These are phyloP conservation scores for Aquilaria malaccensis DNA, from an alignment of 345 rosid genomes.

Conservation along the genomic window DNA sequence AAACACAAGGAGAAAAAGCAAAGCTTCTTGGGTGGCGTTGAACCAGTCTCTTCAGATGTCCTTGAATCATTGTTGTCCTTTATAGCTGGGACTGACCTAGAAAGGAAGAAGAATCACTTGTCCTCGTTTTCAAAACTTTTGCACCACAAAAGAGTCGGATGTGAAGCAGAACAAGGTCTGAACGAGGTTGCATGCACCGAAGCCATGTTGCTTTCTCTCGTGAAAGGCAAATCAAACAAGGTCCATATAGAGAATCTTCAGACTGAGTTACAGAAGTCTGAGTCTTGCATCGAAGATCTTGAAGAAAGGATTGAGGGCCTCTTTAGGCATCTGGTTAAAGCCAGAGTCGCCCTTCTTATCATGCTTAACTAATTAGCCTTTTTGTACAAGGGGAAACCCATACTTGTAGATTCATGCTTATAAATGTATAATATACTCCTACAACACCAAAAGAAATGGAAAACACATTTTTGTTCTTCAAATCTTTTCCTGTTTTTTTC, in stretches of 20 bases:
- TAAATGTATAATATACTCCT: too few species aligned
- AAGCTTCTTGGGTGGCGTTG: slow-evolving; percentile 21
- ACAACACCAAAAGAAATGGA: too few species aligned
- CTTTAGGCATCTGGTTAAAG: slow-evolving; percentile 32
- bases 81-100: slow-evolving; percentile 22
- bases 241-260: slow-evolving; percentile 10
- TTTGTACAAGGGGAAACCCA: too few species aligned
- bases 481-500: too few species aligned
- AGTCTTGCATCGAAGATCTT: slow-evolving; percentile 38
- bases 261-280: slow-evolving; percentile 19
- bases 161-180: slow-evolving; percentile 12
- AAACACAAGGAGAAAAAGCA: slow-evolving; percentile 16
- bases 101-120: slow-evolving; percentile 20
- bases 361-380: not conserved
- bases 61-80: slow-evolving; percentile 31
- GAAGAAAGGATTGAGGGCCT: slow-evolving; percentile 38
- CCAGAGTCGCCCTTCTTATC: slow-evolving; percentile 3
- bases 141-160: slow-evolving; percentile 20
- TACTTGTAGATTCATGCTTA: too few species aligned
- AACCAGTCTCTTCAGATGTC: slow-evolving; percentile 12
- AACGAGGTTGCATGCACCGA: slow-evolving; percentile 31
- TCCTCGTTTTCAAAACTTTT: slow-evolving; percentile 27
- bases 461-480: too few species aligned
- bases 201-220: slow-evolving; percentile 15
- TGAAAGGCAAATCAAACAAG: slow-evolving; percentile 9